Evolutionary conservation across 106 monocot species (phyloP).

Genomic region (Acorus calamus): DNA sequence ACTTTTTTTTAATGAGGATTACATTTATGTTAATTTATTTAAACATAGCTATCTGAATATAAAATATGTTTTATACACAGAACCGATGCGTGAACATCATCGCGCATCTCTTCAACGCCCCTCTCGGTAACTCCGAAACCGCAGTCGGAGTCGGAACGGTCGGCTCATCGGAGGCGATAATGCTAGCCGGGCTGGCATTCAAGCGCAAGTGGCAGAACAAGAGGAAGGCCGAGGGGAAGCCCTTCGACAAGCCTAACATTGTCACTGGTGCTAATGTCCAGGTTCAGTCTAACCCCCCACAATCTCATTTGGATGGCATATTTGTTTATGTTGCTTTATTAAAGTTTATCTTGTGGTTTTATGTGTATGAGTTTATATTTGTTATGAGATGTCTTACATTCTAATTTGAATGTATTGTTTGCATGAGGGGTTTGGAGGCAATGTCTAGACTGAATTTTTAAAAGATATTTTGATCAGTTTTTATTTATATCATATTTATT

Average conservation of each 20-base stretch:
- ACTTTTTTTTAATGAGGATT: too few species aligned
- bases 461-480: too few species aligned
- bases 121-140: constrained; percentile 12
- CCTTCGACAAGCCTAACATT: constrained; percentile 42
- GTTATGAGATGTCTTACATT: too few species aligned
- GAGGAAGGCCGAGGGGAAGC: constrained; percentile 42
- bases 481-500: too few species aligned
- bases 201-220: constrained; percentile 53
- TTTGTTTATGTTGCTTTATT: too few species aligned
- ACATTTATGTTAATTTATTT: too few species aligned
- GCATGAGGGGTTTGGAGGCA: background rate
- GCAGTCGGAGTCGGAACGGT: constrained; percentile 54
- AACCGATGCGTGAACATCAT: constrained; percentile 67
- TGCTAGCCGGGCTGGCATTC: constrained; percentile 48
- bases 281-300: constrained; percentile 5
- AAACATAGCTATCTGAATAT: too few species aligned
- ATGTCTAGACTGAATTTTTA: too few species aligned
- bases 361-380: too few species aligned
- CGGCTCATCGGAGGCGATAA: constrained; percentile 58
- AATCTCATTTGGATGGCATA: too few species aligned
- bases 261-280: constrained; percentile 57
- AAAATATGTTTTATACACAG: constrained; percentile 5
- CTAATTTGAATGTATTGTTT: too few species aligned
- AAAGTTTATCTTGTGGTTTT: too few species aligned
- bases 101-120: constrained; percentile 42